Evolutionary conservation across 2,329 filamentous ascomycete genomes (phyloP), one percentile per base, ranked within the genome.

Genomic region (Zymoseptoria pseudotritici): DNA sequence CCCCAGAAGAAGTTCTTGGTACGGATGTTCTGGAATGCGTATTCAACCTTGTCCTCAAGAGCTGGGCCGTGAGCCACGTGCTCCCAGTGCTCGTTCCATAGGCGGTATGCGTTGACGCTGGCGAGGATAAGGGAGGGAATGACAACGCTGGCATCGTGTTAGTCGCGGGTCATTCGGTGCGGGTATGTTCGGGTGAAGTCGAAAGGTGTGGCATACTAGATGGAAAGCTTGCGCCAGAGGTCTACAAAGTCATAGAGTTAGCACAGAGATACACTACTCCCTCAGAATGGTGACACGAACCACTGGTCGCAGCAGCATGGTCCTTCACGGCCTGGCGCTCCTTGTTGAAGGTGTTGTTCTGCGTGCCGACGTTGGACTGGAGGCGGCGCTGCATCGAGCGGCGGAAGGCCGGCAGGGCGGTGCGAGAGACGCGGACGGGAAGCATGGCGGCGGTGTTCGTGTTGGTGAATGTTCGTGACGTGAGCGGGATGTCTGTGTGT

Each of bases 41-140:
- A 99, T 82, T 97, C 90, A 72, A 83, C 79, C 74, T 90, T 88
- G 81, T 99, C 94, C 82, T 96, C 91, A 69, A 93, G 82, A 67
- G 94, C 89, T 62, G 89, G 85, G 77, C 90, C 79, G 80, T 97
- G 93, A 57, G 77, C 79, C 85, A 88, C 91, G 83, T 99, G 94
- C 79, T 95, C 90, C 93, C 93, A 97, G 80, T 99, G 94, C 81
- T 95, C 90, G 72, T 85, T 86, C 91, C 91, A 99, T 65, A 96
- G 86, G 74, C 87, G 86, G 77, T 89, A 96, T 71, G 92, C 92
- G 77, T 99, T 99, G 78, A 86, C 80, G 67, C 79, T 76, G 62
- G 88, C 86, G 67, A 91, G 79, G 68, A 87, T 78, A 60, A 97
- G 80, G 75, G 78, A 81, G 59, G 93, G 92, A 66, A 88, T 79